Percentiles rank a stretch among this genome's conserved stretches.
Evolutionary conservation across 2,329 filamentous ascomycete genomes (phyloP).

Genomic region (Pseudopithomyces chartarum): DNA sequence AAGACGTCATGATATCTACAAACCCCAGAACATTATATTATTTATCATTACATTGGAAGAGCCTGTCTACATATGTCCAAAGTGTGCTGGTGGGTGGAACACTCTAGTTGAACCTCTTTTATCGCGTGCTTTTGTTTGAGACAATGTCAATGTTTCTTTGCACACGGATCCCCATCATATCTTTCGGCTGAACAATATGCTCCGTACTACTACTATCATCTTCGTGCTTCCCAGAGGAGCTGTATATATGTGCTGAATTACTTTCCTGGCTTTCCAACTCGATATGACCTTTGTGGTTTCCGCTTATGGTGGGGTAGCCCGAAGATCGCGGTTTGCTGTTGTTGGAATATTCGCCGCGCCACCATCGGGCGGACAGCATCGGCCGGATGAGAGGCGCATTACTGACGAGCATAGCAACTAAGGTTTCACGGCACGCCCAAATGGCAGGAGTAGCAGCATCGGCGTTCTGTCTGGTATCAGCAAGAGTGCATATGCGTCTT

Average conservation of each 20-base stretch:
- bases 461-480: slow-evolving; percentile 12
- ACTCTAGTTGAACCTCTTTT: too few species aligned
- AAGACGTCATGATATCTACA: too few species aligned
- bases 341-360: slow-evolving; percentile 1
- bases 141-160: background rate
- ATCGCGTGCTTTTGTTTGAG: too few species aligned
- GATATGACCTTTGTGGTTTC: background rate
- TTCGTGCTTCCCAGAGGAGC: background rate
- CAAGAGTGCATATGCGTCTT: background rate
- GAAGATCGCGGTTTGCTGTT: background rate
- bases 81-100: too few species aligned
- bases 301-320: background rate
- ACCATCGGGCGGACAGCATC: slow-evolving; percentile 19
- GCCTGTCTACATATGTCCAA: too few species aligned
- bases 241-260: background rate
- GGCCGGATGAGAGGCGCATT: slow-evolving; percentile 46
- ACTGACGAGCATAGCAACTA: slow-evolving; percentile 46
- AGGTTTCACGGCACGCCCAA: slow-evolving; percentile 48
- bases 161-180: background rate
- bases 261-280: slow-evolving; percentile 1
- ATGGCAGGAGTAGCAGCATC: slow-evolving; percentile 30
- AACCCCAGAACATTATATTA: too few species aligned
- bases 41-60: too few species aligned
- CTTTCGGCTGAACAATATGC: background rate
- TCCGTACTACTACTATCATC: background rate